Percentiles rank a stretch among this genome's conserved stretches.
phyloP scores from a whole-genome alignment of 495 filamentous ascomycete genomes.

The Lasiosphaeria ovina region DNA sequence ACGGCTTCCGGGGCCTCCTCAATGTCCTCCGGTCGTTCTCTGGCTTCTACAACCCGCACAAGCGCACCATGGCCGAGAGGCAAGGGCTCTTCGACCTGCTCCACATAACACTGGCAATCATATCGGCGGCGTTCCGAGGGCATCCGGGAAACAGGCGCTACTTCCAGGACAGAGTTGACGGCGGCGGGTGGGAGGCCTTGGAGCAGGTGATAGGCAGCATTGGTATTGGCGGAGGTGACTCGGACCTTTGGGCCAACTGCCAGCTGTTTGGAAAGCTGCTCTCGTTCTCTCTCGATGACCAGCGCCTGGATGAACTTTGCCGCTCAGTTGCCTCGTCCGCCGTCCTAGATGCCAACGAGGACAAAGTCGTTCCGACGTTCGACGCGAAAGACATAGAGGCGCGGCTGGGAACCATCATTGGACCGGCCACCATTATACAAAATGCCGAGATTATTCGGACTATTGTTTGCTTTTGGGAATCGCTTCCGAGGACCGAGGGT shows the following conservation, averaged over 20 bases:
- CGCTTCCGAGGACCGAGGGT: slow-evolving; percentile 48
- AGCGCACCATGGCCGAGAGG: slow-evolving; percentile 57
- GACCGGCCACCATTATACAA: slow-evolving; percentile 53
- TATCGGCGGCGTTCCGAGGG: slow-evolving; percentile 72
- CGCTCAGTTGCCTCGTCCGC: slow-evolving; percentile 31
- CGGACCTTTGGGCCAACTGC: slow-evolving; percentile 61
- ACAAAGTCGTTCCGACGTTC: slow-evolving; percentile 18
- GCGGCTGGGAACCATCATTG: slow-evolving; percentile 48
- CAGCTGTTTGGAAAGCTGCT: slow-evolving; percentile 84
- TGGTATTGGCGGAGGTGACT: slow-evolving; percentile 57
- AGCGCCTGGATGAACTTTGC: slow-evolving; percentile 56
- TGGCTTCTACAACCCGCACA: slow-evolving; percentile 66
- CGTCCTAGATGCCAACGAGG: neutral
- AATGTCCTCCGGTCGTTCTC: slow-evolving; percentile 64
- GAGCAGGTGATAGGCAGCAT: slow-evolving; percentile 64
- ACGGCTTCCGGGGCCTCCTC: slow-evolving; percentile 76
- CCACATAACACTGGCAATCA: slow-evolving; percentile 64
- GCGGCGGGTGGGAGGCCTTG: slow-evolving; percentile 75
- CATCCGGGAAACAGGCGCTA: slow-evolving; percentile 86
- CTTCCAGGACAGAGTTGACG: slow-evolving; percentile 69
- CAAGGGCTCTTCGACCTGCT: slow-evolving; percentile 65
- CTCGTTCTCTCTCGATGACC: slow-evolving; percentile 77
- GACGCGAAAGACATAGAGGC: slow-evolving; percentile 37
- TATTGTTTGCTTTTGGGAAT: slow-evolving; percentile 64
- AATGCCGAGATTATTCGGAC: slow-evolving; percentile 65